A percentile compares a stretch with the other conserved stretches of the same genome.
Conservation (phyloP, 345 rosid species). For the Mangifera indica region DNA sequence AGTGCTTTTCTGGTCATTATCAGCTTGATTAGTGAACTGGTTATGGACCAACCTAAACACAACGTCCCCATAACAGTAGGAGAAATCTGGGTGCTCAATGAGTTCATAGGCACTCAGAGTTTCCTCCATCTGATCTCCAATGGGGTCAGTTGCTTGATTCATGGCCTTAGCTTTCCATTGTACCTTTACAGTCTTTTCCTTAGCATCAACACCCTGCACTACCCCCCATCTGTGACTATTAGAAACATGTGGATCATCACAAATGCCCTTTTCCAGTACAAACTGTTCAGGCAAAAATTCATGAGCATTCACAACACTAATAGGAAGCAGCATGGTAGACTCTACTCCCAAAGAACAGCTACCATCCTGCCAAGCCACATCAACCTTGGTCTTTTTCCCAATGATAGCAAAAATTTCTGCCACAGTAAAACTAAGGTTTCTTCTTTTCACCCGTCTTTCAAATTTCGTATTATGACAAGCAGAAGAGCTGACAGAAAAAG, state of each 20-base stretch:
- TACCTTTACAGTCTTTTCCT: conserved; percentile 74
- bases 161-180: conserved; percentile 49
- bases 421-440: conserved; percentile 22
- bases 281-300: conserved; percentile 94
- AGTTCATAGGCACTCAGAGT: conserved; percentile 82
- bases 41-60: conserved; percentile 49
- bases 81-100: conserved; percentile 79
- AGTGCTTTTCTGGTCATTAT: conserved; percentile 17
- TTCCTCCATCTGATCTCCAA: conserved; percentile 49
- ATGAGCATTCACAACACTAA: conserved; percentile 58
- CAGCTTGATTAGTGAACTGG: conserved; percentile 8
- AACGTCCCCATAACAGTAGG: conserved; percentile 64
- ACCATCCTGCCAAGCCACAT: conserved; percentile 90
- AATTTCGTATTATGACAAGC: conserved; percentile 25
- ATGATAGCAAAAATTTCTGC: conserved; percentile 55
- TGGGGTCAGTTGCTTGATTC: conserved; percentile 31
- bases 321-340: conserved; percentile 57
- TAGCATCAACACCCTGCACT: conserved; percentile 61
- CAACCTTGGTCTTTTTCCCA: conserved; percentile 62
- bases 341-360: conserved; percentile 50
- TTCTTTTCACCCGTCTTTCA: conserved; percentile 39
- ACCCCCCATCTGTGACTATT: conserved; percentile 64
- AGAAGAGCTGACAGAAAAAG: conserved; percentile 23
- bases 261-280: conserved; percentile 61
- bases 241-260: conserved; percentile 37